Evolutionary conservation across 2,329 filamentous ascomycete species (phyloP), one percentile per base, ranked within the genome.

Genomic region (Fusarium domesticum): DNA sequence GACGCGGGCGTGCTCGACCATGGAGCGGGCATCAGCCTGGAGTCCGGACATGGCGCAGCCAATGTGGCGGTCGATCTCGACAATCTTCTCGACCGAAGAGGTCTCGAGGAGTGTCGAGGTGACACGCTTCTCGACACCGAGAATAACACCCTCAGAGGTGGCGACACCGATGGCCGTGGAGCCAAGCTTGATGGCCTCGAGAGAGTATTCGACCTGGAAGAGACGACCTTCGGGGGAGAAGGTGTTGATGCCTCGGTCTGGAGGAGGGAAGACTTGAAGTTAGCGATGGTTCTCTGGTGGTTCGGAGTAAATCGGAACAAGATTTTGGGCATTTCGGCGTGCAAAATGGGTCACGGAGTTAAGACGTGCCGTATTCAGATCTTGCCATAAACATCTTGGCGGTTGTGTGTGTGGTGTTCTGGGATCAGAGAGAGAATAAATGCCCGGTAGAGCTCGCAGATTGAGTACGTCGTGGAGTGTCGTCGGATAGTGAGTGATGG

Each of bases 191-290:
- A 98, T 98, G 72, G 93, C 93, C 78, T 98, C 93, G 70, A 98
- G 87, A 48, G 93, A 97, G 83, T 98, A 98, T 86, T 98, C 93
- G 77, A 98, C 93, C 78, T 98, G 93, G 82, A 98, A 98, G 71
- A 98, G 88, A 73, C 93, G 93, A 65, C 93, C 93, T 81, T 98
- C 93, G 50, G 93, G 93, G 62, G 93, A 98, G 83, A 98, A 98
- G 81, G 93, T 98, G 81, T 96, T 97, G 83, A 97, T 96, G 65
- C 92, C 92, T 73, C 92, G 90, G 78, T 97, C 91, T 96, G 60
- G 36, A 3, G 19, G 18, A 35, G 12, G 36, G 23, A 28, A 44
- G 16, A n/a, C n/a, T n/a, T n/a, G n/a, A n/a, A n/a, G 53, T 62
- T 51, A 63, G 60, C 45, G 10, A 18, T 18, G 23, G 16, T 30